Evolutionary conservation across 179 eudicot species (phyloP).

Genomic region (Corrigiola litoralis): DNA sequence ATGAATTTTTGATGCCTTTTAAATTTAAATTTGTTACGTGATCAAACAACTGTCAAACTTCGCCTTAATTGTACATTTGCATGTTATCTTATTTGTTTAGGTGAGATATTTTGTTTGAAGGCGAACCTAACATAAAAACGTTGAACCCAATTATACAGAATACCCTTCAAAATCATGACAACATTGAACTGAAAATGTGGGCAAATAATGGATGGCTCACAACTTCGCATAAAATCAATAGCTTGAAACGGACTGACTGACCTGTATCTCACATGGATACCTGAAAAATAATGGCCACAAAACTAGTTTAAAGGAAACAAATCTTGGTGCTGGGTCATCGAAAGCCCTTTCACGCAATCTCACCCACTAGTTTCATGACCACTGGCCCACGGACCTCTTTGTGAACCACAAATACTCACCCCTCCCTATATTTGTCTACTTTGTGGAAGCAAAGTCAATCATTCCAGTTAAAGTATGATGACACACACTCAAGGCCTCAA

Average conservation of each 20-base stretch:
- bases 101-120: too few relatives aligned
- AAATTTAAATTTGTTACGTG: too few relatives aligned
- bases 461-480: background rate
- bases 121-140: too few relatives aligned
- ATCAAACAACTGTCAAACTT: too few relatives aligned
- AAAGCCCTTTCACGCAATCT: constrained; percentile 6
- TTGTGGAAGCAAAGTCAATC: constrained; percentile 12
- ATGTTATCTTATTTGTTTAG: too few relatives aligned
- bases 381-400: constrained; percentile 13
- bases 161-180: too few relatives aligned
- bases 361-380: constrained; percentile 16
- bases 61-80: too few relatives aligned
- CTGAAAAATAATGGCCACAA: constrained; percentile 26
- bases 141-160: too few relatives aligned
- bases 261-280: background rate
- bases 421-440: background rate
- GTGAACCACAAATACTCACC: constrained; percentile 12
- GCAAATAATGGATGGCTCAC: background rate
- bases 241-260: background rate
- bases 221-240: background rate
- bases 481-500: background rate
- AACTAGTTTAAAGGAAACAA: background rate
- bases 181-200: background rate
- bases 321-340: constrained; percentile 3
- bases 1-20: too few relatives aligned